Base-by-base conservation (phyloP, 495 filamentous ascomycete genomes). In the Pseudotulostoma volvatum region DNA sequence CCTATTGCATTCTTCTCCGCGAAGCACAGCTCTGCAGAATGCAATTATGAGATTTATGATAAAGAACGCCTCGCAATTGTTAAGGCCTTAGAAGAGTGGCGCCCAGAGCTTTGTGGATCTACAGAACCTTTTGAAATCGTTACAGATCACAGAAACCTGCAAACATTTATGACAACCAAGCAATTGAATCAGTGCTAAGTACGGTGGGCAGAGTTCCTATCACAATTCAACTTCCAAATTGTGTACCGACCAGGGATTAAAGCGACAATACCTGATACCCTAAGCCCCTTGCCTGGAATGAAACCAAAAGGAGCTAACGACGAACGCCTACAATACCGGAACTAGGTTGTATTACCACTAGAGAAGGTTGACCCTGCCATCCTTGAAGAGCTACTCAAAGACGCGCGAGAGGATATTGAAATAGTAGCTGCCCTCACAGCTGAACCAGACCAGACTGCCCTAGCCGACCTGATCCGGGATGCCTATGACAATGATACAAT, bases 201-300 rank as follows among this genome's bases (percentile, higher is more conserved):
- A 8, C 34, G 35, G 9, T 59, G 31, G 44, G 14, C 40, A 2
- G 44, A 59, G 25, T 45, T 44, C 20, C 38, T 57, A 0, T 45
- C 39, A 2, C 11, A 41, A 15, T 55, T 46, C 19, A 40, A 56
- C 18, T 56, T 57, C 20, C 38, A 47, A 14, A 58, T 58, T 9
- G 42, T 40, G 2, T 56, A 57, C 16, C 33, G 34, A 3, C 23
- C 16, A 14, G 48, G 51, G 3, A 52, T 46, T 17, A 16, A 40
- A 20, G 46, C 41, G 3, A 25, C 14, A 3, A 48, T 51, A 18
- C 48, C 44, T 0, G 43, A 55, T 31, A 32, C 44, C 17, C 33
- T 56, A 4, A 53, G 41, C 15, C 34, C 40, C 1, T 36, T 33
- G 16, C 36, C 35, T 21, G 14, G 39, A 15, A 18, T 40, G 25